Conservation (phyloP, 176 grass and related monocot species). For the Canna indica region DNA sequence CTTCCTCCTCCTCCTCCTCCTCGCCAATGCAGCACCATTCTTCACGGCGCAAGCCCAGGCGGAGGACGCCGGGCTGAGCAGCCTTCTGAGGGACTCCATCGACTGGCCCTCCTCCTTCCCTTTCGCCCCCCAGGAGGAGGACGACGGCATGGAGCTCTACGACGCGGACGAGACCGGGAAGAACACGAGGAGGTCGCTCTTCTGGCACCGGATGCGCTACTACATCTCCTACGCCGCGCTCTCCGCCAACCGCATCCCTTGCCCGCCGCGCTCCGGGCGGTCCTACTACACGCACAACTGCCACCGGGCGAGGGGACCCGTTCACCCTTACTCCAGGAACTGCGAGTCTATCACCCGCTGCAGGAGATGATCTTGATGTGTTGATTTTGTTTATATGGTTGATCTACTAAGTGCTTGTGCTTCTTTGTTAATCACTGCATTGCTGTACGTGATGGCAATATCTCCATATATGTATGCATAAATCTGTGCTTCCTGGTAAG, state of each 20-base stretch:
- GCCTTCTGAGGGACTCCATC: neutral
- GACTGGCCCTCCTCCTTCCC: conserved; percentile 20
- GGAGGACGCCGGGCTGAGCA: neutral
- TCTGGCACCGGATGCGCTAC: conserved; percentile 14
- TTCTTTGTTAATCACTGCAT: neutral
- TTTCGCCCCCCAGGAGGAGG: neutral
- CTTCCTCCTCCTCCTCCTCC: neutral
- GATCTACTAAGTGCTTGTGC: neutral
- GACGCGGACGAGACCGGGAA: neutral
- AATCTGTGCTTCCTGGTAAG: neutral
- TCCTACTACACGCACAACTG: conserved; percentile 35
- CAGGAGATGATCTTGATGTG: conserved; percentile 18
- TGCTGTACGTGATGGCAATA: too few relatives aligned
- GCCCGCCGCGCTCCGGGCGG: conserved; percentile 24
- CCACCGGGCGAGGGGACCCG: conserved; percentile 17
- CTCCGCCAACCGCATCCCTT: conserved; percentile 25
- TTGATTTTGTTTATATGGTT: neutral
- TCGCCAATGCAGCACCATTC: neutral
- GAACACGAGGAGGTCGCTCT: conserved; percentile 2
- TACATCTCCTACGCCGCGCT: conserved; percentile 30
- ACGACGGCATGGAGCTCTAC: neutral
- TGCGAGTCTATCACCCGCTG: conserved; percentile 16
- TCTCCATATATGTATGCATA: neutral
- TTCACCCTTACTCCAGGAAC: conserved; percentile 20
- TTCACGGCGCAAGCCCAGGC: neutral